These are phyloP conservation scores for Cyberlindnera amylophila DNA, from an alignment of 805 yeast genomes.

Conservation along the genomic window DNA sequence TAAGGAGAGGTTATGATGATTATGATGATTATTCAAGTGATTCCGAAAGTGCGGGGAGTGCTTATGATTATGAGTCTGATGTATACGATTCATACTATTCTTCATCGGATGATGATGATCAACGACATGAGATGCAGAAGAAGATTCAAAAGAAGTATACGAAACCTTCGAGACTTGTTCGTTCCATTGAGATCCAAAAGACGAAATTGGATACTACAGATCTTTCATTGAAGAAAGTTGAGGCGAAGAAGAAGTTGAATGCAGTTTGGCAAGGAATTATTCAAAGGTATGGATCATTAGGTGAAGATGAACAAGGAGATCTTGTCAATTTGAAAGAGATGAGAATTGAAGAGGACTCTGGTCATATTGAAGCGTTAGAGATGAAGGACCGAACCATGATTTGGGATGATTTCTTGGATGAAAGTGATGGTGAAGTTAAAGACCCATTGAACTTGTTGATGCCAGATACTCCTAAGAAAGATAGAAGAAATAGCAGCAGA, in stretches of 20 bases:
- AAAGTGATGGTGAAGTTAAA: conserved; percentile 6
- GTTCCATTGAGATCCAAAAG: conserved; percentile 12
- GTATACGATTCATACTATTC: neutral
- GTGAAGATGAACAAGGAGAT: conserved; percentile 33
- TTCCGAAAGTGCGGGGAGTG: neutral
- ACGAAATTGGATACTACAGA: conserved; percentile 3
- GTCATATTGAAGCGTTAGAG: conserved; percentile 18
- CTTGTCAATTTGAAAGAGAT: conserved; percentile 26
- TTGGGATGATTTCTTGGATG: conserved; percentile 21
- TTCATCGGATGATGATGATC: conserved; percentile 1
- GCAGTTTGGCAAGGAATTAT: conserved; percentile 33
- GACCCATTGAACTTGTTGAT: conserved; percentile 17
- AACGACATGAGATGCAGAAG: conserved; percentile 7
- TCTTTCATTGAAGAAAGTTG: conserved; percentile 13
- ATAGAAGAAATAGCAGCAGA: neutral
- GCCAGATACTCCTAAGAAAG: conserved; percentile 6
- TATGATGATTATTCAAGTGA: neutral
- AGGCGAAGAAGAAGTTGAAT: conserved; percentile 23
- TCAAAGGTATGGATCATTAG: conserved; percentile 29
- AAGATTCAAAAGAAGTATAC: conserved; percentile 5
- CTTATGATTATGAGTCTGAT: neutral
- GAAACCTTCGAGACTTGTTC: neutral
- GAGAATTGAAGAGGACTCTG: conserved; percentile 20
- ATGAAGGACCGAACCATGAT: conserved; percentile 10
- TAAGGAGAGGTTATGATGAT: neutral